phyloP scores from a whole-genome alignment of 805 yeast genomes.

The Zygoascus biomembranicola region DNA sequence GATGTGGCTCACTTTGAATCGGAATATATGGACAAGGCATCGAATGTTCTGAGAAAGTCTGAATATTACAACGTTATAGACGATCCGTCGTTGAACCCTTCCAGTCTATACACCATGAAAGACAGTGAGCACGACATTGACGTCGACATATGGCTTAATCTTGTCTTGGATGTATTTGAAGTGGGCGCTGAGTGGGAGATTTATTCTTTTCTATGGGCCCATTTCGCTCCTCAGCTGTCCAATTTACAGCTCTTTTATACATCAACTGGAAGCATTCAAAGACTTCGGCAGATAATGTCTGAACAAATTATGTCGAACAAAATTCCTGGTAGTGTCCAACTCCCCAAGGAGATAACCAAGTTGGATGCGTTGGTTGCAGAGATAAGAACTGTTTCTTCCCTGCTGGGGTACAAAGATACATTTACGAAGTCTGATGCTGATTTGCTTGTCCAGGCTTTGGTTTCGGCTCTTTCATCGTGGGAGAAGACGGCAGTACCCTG shows the following conservation, averaged over 20 bases:
- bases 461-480: constrained; percentile 55
- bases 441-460: constrained; percentile 46
- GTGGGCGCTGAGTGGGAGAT: constrained; percentile 60
- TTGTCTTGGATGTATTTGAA: constrained; percentile 43
- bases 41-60: constrained; percentile 4
- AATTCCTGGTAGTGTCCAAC: constrained; percentile 35
- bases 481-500: constrained; percentile 72
- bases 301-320: constrained; percentile 40
- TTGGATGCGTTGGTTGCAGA: constrained; percentile 60
- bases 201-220: constrained; percentile 57
- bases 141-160: constrained; percentile 42
- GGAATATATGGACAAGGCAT: constrained; percentile 36
- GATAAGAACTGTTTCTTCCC: constrained; percentile 52
- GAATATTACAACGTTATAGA: not conserved
- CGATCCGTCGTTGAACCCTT: not conserved
- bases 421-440: constrained; percentile 54
- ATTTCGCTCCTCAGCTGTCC: constrained; percentile 62
- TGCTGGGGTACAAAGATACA: constrained; percentile 39
- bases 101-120: not conserved
- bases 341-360: constrained; percentile 41
- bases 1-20: constrained; percentile 40
- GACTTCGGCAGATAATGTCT: constrained; percentile 42
- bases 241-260: constrained; percentile 45
- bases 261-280: constrained; percentile 33
- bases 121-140: constrained; percentile 28